phyloP scores from a whole-genome alignment of 192 early-diverging fungal species.

The Coemansia sp. region DNA sequence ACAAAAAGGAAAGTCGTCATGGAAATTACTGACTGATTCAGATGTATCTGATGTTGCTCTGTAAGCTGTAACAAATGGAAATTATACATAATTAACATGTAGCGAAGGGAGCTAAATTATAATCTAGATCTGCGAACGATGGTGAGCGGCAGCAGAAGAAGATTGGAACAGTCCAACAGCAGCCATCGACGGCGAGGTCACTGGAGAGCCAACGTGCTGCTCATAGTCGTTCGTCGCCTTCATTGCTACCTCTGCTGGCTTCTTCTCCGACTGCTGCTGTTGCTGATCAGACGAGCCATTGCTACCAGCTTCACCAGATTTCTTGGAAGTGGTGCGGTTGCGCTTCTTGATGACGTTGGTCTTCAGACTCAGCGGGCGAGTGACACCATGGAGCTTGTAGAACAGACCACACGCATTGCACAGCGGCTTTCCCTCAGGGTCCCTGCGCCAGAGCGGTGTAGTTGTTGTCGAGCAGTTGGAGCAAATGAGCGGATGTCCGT shows the following conservation, averaged over 20 bases:
- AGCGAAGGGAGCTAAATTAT: neutral
- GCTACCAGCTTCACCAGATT: constrained; percentile 2
- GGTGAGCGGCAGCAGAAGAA: neutral
- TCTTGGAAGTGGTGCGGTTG: constrained; percentile 64
- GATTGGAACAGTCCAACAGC: neutral
- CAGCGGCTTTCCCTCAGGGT: constrained; percentile 84
- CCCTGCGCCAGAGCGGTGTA: constrained; percentile 93
- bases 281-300: neutral
- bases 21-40: too few species aligned
- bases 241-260: constrained; percentile 1
- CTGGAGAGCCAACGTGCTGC: neutral
- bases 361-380: constrained; percentile 88
- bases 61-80: too few species aligned
- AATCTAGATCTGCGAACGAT: neutral
- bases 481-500: constrained; percentile 55
- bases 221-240: neutral
- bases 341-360: constrained; percentile 95
- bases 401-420: constrained; percentile 99
- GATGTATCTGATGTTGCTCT: too few species aligned
- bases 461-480: constrained; percentile 85
- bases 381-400: constrained; percentile 93
- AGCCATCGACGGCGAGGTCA: neutral
- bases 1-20: too few species aligned
- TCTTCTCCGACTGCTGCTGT: neutral
- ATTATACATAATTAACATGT: neutral